These are phyloP conservation scores for Dothidotthia symphoricarpi DNA, from an alignment of 2,329 filamentous ascomycete genomes.

Conservation along the genomic window DNA sequence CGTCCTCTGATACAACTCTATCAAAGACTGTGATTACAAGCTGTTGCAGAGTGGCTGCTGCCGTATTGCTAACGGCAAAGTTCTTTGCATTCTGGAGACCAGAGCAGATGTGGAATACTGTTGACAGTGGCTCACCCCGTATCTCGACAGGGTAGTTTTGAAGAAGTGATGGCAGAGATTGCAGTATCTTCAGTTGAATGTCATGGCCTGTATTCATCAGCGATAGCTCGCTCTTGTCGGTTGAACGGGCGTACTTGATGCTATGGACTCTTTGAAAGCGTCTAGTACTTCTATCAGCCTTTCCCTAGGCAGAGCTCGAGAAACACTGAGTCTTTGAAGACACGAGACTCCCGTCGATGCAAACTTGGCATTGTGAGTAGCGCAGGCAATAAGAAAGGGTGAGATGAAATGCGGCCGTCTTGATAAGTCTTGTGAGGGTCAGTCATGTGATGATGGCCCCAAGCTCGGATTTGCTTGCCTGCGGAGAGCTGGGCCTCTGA, in stretches of 20 bases:
- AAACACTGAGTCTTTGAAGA: conserved; percentile 82
- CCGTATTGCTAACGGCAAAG: conserved; percentile 90
- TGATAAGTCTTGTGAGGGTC: conserved; percentile 65
- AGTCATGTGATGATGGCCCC: not conserved
- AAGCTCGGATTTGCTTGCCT: conserved; percentile 48
- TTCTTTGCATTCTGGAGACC: conserved; percentile 89
- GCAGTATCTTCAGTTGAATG: conserved; percentile 92
- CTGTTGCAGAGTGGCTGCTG: conserved; percentile 93
- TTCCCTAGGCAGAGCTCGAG: conserved; percentile 72
- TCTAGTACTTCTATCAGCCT: conserved; percentile 84
- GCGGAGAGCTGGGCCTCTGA: conserved; percentile 74
- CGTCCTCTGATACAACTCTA: conserved; percentile 80
- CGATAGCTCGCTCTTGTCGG: not conserved
- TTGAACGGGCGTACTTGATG: conserved; percentile 55
- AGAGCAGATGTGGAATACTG: conserved; percentile 85
- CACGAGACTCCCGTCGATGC: conserved; percentile 84
- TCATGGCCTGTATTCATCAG: conserved; percentile 61
- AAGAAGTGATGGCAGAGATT: conserved; percentile 82
- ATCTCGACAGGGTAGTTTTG: conserved; percentile 87
- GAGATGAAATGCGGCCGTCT: conserved; percentile 81
- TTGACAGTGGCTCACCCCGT: conserved; percentile 76
- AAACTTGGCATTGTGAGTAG: conserved; percentile 86
- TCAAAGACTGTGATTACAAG: conserved; percentile 91
- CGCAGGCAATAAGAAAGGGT: conserved; percentile 90
- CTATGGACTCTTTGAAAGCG: conserved; percentile 78